A percentile compares a stretch with the other conserved stretches of the same genome.
Conservation (phyloP, 2,329 filamentous ascomycete genomes). For the Tolypocladium nubicola region DNA sequence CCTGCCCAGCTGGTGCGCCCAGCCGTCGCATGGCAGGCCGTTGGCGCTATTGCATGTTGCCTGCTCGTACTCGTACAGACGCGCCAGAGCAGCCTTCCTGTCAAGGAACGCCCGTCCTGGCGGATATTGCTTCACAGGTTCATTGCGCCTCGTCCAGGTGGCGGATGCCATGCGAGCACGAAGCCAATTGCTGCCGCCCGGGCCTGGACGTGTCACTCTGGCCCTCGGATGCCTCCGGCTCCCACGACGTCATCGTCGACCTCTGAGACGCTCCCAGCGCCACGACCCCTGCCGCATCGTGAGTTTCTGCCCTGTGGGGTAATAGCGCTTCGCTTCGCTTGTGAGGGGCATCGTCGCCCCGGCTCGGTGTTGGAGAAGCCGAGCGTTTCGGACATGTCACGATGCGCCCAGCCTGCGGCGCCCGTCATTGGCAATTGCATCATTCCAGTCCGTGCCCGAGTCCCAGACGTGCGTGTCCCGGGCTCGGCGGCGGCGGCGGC, state of each 20-base stretch:
- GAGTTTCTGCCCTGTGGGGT: neutral
- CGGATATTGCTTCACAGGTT: neutral
- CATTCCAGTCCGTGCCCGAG: neutral
- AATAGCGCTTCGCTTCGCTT: neutral
- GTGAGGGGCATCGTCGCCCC: neutral
- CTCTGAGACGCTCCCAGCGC: neutral
- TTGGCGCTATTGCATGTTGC: neutral
- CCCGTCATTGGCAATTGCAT: neutral
- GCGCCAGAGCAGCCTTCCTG: neutral
- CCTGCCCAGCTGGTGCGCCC: neutral
- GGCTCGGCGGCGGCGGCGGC: neutral
- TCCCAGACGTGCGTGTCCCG: neutral
- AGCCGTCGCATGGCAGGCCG: neutral
- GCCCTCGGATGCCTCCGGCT: neutral
- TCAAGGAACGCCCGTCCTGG: neutral
- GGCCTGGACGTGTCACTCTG: neutral
- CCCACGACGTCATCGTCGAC: neutral
- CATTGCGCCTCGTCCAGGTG: too few species aligned
- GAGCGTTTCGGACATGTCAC: neutral
- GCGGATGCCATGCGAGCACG: neutral
- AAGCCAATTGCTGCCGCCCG: neutral
- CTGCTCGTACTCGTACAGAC: neutral
- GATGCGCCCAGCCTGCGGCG: neutral
- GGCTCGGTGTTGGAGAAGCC: neutral
- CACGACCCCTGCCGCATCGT: neutral